A percentile compares a stretch with the other conserved stretches of the same genome.
These are phyloP conservation scores for Gossypium australe DNA, from an alignment of 345 rosid species.

Conservation along the genomic window DNA sequence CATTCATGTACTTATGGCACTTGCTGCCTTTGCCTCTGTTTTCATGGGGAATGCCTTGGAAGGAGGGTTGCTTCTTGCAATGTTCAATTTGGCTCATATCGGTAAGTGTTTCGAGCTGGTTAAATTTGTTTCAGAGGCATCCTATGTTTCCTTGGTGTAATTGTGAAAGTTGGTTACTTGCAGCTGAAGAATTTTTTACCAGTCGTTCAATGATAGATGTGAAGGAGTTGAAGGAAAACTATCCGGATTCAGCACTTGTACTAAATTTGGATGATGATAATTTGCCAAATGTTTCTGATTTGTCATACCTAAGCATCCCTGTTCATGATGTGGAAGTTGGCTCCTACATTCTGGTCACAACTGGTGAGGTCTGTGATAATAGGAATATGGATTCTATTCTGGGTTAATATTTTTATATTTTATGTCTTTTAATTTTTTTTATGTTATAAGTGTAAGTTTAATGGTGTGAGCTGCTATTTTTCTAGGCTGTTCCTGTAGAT, in stretches of 20 bases:
- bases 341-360: slow-evolving; percentile 79
- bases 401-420: background rate
- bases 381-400: background rate
- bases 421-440: background rate
- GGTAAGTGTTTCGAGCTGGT: slow-evolving; percentile 37
- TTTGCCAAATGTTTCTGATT: slow-evolving; percentile 62
- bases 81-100: slow-evolving; percentile 97
- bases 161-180: slow-evolving; percentile 17
- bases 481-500: slow-evolving; percentile 88
- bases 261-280: slow-evolving; percentile 53
- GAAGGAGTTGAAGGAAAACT: slow-evolving; percentile 82
- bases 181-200: slow-evolving; percentile 98
- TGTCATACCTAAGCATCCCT: slow-evolving; percentile 69
- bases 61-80: slow-evolving; percentile 93
- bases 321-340: slow-evolving; percentile 83
- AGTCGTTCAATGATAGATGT: slow-evolving; percentile 92
- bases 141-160: slow-evolving; percentile 11
- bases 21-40: slow-evolving; percentile 87
- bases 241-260: slow-evolving; percentile 78
- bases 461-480: slow-evolving; percentile 14
- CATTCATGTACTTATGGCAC: slow-evolving; percentile 95
- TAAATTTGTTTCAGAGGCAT: background rate
- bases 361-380: slow-evolving; percentile 89
- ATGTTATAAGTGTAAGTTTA: slow-evolving; percentile 4
- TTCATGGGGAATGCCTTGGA: slow-evolving; percentile 94